Percentiles rank a stretch among this genome's conserved stretches.
Conservation (phyloP, 768 basidiomycete genomes). For the Collybia sp. region DNA sequence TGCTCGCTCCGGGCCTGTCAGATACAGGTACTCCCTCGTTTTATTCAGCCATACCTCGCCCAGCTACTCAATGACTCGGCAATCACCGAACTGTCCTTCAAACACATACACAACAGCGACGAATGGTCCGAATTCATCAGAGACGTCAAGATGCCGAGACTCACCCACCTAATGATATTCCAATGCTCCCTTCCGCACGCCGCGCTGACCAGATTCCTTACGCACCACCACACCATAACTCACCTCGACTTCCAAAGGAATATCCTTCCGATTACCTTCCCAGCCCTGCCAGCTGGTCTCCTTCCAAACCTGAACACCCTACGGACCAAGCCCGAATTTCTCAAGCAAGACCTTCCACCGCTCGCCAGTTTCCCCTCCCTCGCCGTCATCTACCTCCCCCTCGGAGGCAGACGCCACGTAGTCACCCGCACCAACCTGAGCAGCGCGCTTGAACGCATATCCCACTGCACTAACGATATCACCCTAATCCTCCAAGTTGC, state of each 20-base stretch:
- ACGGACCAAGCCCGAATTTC: background rate
- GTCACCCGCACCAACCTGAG: background rate
- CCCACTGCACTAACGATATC: background rate
- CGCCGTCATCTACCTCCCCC: background rate
- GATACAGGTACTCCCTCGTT: conserved; percentile 3
- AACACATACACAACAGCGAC: background rate
- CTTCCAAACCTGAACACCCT: conserved; percentile 1
- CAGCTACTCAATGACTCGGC: conserved; percentile 1
- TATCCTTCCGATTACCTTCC: background rate
- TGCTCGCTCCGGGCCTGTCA: background rate
- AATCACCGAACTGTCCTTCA: conserved; percentile 3
- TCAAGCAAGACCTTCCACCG: background rate
- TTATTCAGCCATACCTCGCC: conserved; percentile 1
- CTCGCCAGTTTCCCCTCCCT: background rate
- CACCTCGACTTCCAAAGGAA: conserved; percentile 1
- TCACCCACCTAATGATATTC: conserved; percentile 1
- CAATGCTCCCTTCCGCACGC: background rate
- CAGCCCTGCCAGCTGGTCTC: background rate
- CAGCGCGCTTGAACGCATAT: background rate
- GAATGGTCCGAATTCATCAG: conserved; percentile 1
- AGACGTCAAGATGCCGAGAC: background rate
- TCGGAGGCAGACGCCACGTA: background rate
- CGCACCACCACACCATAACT: conserved; percentile 1
- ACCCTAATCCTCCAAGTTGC: background rate
- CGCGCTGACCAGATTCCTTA: background rate